Percentiles rank a stretch among this genome's conserved stretches.
Conservation (phyloP, 257 asterid species). For the Eustoma russellianum region DNA sequence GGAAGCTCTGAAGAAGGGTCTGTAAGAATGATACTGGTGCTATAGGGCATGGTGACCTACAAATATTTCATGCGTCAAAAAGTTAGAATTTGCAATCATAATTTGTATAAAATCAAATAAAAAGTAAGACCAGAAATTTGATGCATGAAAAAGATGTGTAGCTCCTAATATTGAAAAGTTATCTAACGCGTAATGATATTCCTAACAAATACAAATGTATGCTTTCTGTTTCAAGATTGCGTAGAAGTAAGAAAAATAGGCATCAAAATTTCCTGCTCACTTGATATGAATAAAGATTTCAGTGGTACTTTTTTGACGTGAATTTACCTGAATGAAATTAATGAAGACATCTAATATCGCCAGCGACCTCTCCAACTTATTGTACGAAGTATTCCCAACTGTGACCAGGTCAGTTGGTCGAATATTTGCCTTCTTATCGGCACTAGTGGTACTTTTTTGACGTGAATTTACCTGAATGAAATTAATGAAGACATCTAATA, state of each 20-base stretch:
- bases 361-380: constrained; percentile 70
- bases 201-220: not conserved
- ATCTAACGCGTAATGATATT: too few relatives aligned
- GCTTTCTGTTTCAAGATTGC: not conserved
- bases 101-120: too few relatives aligned
- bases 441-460: constrained; percentile 6
- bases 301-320: not conserved
- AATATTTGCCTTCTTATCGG: constrained; percentile 27
- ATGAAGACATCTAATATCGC: constrained; percentile 69
- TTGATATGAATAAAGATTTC: not conserved
- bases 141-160: too few relatives aligned
- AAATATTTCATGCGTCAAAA: constrained; percentile 14
- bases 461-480: constrained; percentile 65
- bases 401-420: constrained; percentile 35
- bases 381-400: constrained; percentile 62
- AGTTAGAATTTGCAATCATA: too few relatives aligned
- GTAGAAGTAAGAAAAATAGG: not conserved
- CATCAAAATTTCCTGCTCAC: not conserved
- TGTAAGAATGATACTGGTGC: constrained; percentile 65
- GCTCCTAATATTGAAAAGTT: too few relatives aligned
- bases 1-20: constrained; percentile 68
- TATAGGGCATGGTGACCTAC: constrained; percentile 70
- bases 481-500: constrained; percentile 63
- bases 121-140: too few relatives aligned
- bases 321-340: constrained; percentile 74